These are phyloP conservation scores for Claviceps humidiphila DNA, from an alignment of 2,329 filamentous ascomycete species.

Conservation along the genomic window DNA sequence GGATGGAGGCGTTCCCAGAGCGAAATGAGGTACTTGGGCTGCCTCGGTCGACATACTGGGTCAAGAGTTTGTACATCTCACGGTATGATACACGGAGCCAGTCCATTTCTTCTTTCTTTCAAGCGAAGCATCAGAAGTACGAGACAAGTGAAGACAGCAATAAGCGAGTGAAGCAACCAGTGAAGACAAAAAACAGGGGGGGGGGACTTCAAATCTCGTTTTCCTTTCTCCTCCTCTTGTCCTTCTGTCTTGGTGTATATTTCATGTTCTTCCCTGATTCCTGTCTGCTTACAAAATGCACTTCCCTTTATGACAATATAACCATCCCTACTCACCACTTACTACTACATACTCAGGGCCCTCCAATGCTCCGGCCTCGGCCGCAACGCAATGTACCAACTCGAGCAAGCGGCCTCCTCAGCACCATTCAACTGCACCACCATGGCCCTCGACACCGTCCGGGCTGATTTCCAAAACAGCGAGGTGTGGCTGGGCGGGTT, in stretches of 20 bases:
- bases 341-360: constrained; percentile 11
- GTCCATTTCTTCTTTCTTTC: no score
- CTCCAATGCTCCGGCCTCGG: constrained; percentile 24
- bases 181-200: no score
- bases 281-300: not conserved
- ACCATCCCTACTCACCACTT: not conserved
- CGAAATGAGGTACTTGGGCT: constrained; percentile 19
- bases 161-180: no score
- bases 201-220: not conserved
- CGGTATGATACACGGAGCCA: constrained; percentile 9
- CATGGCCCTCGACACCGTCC: constrained; percentile 23
- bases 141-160: no score
- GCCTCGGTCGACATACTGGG: constrained; percentile 21
- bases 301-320: no score
- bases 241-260: not conserved
- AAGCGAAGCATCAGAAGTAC: no score
- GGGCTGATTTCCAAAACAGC: constrained; percentile 16
- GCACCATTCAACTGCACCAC: constrained; percentile 20
- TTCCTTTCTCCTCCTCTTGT: not conserved
- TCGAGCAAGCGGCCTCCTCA: constrained; percentile 19
- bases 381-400: constrained; percentile 20
- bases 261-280: no score
- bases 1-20: constrained; percentile 20
- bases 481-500: constrained; percentile 11
- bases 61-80: constrained; percentile 28